These are phyloP conservation scores for Euphrasia arctica DNA, from an alignment of 305 asterid genomes.

Conservation along the genomic window DNA sequence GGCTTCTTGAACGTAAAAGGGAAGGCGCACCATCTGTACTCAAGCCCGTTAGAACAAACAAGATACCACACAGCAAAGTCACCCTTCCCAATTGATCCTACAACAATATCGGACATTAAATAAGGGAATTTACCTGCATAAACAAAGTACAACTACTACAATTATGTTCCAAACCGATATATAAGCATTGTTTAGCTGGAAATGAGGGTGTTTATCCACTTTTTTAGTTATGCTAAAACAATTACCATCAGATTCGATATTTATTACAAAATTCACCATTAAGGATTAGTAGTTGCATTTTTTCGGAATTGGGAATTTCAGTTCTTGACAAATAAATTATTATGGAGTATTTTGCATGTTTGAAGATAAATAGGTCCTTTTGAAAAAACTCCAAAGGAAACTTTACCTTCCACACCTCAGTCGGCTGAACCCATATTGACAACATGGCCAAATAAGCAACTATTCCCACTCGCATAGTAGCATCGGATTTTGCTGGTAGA, in stretches of 20 bases:
- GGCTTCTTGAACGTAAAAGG: slow-evolving; percentile 69
- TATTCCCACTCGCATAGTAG: slow-evolving; percentile 59
- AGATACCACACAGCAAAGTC: slow-evolving; percentile 70
- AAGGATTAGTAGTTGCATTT: not conserved
- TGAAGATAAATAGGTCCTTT: not conserved
- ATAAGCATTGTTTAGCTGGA: slow-evolving; percentile 10
- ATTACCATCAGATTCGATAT: not conserved
- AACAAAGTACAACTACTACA: slow-evolving; percentile 34
- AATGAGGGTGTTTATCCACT: slow-evolving; percentile 2
- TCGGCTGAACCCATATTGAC: slow-evolving; percentile 74
- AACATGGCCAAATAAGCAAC: slow-evolving; percentile 58
- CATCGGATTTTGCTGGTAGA: slow-evolving; percentile 73
- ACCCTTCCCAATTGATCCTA: slow-evolving; percentile 97
- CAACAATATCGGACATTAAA: slow-evolving; percentile 45
- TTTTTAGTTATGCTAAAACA: not conserved
- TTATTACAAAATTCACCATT: not conserved
- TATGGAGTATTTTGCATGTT: not conserved
- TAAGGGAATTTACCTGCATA: slow-evolving; percentile 53
- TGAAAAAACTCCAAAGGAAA: not conserved
- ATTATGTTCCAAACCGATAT: slow-evolving; percentile 8
- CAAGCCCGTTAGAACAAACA: slow-evolving; percentile 76
- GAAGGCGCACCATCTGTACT: slow-evolving; percentile 86
- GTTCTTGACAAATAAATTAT: no score
- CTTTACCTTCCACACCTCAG: slow-evolving; percentile 83
- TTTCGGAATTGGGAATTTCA: not conserved